Conservation (phyloP, 495 filamentous ascomycete species). For the Aspergillus coremiiformis region DNA sequence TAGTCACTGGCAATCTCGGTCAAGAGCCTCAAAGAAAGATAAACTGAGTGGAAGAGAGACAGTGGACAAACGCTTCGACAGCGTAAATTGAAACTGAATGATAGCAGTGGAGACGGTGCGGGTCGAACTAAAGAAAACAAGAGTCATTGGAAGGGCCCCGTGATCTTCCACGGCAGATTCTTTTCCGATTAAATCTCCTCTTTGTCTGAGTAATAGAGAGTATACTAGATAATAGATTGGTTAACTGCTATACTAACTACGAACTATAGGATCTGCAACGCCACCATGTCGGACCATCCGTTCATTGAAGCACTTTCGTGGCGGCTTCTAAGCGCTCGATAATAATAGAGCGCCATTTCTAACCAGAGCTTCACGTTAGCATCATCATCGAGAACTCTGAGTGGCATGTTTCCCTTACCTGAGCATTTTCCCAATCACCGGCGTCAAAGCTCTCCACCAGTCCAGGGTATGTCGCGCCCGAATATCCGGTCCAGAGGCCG, state of each 20-base stretch:
- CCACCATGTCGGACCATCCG: not conserved
- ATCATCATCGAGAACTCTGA: not conserved
- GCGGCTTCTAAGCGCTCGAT: constrained; percentile 33
- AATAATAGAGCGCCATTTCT: constrained; percentile 44
- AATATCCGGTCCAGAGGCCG: constrained; percentile 84
- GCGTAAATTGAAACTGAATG: not conserved
- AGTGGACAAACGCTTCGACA: not conserved
- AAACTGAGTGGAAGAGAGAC: not conserved
- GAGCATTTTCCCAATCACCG: constrained; percentile 39
- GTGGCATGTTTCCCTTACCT: constrained; percentile 22
- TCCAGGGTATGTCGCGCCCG: constrained; percentile 63
- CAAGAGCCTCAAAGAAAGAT: not conserved
- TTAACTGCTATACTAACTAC: too few relatives aligned
- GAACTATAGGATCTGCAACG: too few relatives aligned
- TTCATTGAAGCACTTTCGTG: constrained; percentile 27
- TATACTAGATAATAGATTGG: too few relatives aligned
- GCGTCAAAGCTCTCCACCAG: constrained; percentile 54
- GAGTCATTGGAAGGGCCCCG: too few relatives aligned
- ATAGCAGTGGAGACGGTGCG: not conserved
- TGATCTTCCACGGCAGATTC: not conserved
- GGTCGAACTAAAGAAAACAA: not conserved
- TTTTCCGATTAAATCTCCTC: not conserved
- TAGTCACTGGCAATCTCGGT: not conserved
- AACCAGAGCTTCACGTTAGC: constrained; percentile 6
- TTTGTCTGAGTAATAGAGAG: too few relatives aligned